Evolutionary conservation across 176 grass and related monocot genomes (phyloP), one percentile per base, ranked within the genome.

Genomic region (Oryza glaberrima): DNA sequence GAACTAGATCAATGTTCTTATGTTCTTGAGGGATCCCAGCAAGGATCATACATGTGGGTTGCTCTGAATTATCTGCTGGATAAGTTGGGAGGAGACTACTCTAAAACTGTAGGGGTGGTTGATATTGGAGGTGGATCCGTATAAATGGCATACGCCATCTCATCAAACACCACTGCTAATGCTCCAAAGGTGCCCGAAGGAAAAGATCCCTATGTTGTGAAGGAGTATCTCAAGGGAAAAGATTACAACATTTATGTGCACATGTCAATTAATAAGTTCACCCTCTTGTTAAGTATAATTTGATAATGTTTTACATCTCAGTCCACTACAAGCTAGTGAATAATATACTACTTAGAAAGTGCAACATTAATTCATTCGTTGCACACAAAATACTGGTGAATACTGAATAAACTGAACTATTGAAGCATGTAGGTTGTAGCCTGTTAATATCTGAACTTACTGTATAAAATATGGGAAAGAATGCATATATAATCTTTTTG

Each of bases 21-120:
- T 44, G 66, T 94, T 77, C 63, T 91, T 36, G 75, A 77, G 19
- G 92, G 89, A 72, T 77, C 82, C 26, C 83, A 86, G 41, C 86
- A 94, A 86, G 89, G 89, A 13, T 90, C 89, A 51, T 91, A 91
- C 76, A 51, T 94, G 20, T 91, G 88, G 92, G 92, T 92, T 75
- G 41, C 87, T 79, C 78, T 92, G 49, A 94, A 94, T 52, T 94
- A 87, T 52, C 51, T 94, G 12, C 69, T 92, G 56, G 92, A 56
- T 43, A 63, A 85, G 16, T 44, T 92, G 61, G 92, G 92, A 81
- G 83, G 86, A 3, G 84, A 92, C 11, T 92, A 92, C 73, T 41
- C 40, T 41, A 41, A 41, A 28, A 91, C 89, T 0, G 83, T 89
- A 7, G 86, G 86, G 1, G 80, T 91, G 60, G 20, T 94, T 28